phyloP scores from a whole-genome alignment of 164 flowering plant species.

The Stephania yunnanensis region DNA sequence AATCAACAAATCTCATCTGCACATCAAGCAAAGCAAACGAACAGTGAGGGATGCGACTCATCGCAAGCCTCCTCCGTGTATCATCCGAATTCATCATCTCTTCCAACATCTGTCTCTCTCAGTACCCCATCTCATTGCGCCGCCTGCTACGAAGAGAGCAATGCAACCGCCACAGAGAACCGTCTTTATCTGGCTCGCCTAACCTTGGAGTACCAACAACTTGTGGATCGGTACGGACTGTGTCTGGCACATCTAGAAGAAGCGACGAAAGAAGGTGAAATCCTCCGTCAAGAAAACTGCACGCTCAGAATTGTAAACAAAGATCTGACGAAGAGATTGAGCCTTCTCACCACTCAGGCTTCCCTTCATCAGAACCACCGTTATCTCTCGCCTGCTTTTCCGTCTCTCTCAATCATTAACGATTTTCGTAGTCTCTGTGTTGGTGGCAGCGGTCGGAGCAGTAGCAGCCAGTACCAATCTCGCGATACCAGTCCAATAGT shows the following conservation, averaged over 20 bases:
- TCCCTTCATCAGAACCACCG: conserved; percentile 22
- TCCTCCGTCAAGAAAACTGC: conserved; percentile 58
- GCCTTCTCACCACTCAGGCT: conserved; percentile 27
- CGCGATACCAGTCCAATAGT: conserved; percentile 47
- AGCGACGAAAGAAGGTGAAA: conserved; percentile 36
- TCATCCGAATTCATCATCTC: conserved; percentile 20
- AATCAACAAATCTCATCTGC: conserved; percentile 3
- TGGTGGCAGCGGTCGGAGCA: conserved; percentile 9
- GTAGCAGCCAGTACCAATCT: conserved; percentile 12
- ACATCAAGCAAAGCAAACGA: neutral
- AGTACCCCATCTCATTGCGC: conserved; percentile 20
- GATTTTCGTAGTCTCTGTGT: conserved; percentile 23
- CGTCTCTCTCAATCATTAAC: conserved; percentile 21
- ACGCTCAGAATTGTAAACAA: conserved; percentile 43
- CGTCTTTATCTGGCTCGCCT: conserved; percentile 32
- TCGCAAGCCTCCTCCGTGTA: conserved; percentile 16
- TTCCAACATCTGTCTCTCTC: conserved; percentile 20
- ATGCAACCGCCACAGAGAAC: conserved; percentile 14
- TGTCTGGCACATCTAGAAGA: conserved; percentile 53
- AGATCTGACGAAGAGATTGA: conserved; percentile 47
- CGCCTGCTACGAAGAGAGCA: conserved; percentile 19
- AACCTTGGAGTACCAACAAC: conserved; percentile 50
- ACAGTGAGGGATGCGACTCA: neutral
- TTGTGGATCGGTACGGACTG: conserved; percentile 41
- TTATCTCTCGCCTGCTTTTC: conserved; percentile 13